Conservation (phyloP, 306 rosid genomes). For the Vachellia collinsii region DNA sequence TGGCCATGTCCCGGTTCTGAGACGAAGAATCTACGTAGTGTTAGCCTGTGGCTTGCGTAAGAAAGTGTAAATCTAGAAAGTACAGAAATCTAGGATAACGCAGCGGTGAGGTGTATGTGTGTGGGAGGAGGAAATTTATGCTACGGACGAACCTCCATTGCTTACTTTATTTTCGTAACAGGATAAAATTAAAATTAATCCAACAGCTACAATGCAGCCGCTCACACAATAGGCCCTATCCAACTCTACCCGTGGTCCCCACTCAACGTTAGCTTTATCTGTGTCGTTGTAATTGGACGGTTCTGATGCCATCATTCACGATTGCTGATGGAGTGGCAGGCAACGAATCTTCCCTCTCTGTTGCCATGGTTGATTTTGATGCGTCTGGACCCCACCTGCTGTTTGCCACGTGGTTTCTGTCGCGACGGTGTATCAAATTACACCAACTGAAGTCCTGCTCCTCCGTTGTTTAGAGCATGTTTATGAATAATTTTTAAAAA, state of each 20-base stretch:
- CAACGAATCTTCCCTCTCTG: background rate
- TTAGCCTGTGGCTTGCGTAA: constrained; percentile 47
- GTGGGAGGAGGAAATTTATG: background rate
- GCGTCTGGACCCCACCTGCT: constrained; percentile 10
- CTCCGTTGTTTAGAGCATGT: too few relatives aligned
- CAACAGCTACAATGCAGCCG: background rate
- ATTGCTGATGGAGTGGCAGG: background rate
- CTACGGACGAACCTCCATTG: background rate
- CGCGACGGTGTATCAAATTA: background rate
- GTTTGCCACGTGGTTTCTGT: constrained; percentile 43
- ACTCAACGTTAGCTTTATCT: background rate
- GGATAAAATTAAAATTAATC: background rate
- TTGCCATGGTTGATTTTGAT: constrained; percentile 27
- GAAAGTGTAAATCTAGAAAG: constrained; percentile 42
- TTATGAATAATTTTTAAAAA: too few relatives aligned
- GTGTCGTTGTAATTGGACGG: background rate
- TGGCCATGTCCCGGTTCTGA: constrained; percentile 19
- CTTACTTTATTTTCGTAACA: background rate
- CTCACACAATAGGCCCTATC: too few relatives aligned
- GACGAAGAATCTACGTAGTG: constrained; percentile 29
- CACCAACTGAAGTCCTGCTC: too few relatives aligned
- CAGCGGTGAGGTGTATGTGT: background rate
- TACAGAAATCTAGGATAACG: constrained; percentile 46
- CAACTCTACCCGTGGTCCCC: background rate
- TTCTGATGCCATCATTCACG: background rate